Conservation (phyloP, 495 filamentous ascomycete genomes). For the Aspergillus taichungensis region DNA sequence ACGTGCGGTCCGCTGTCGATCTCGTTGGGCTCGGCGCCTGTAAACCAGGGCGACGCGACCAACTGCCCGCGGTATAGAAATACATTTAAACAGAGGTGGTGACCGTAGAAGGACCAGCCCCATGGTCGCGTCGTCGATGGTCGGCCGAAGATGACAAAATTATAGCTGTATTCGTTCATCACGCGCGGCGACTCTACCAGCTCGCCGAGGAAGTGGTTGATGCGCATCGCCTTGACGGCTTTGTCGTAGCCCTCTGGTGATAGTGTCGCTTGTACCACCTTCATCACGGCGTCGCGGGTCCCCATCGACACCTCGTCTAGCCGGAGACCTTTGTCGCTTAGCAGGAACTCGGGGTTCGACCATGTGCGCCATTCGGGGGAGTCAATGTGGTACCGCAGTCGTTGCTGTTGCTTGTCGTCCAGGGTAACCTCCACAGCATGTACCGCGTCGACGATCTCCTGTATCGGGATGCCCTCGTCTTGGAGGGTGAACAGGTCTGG, state of each 20-base stretch:
- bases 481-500: conserved; percentile 48
- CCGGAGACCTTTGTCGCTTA: conserved; percentile 54
- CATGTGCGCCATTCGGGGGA: conserved; percentile 64
- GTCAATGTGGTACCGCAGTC: conserved; percentile 52
- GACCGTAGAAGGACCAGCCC: conserved; percentile 70
- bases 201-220: conserved; percentile 70
- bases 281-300: conserved; percentile 40
- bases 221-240: conserved; percentile 59
- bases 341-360: conserved; percentile 66
- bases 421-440: conserved; percentile 34
- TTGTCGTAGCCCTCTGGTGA: conserved; percentile 65
- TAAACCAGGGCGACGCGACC: conserved; percentile 61
- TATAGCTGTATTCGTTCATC: conserved; percentile 68
- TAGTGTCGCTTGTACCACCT: conserved; percentile 46
- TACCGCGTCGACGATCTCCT: conserved; percentile 42
- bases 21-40: conserved; percentile 66
- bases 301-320: conserved; percentile 46
- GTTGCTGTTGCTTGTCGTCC: conserved; percentile 36
- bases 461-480: conserved; percentile 54
- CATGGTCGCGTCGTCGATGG: conserved; percentile 48
- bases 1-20: conserved; percentile 54
- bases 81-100: conserved; percentile 63
- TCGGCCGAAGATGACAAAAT: conserved; percentile 54
- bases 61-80: conserved; percentile 54
- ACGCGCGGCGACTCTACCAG: conserved; percentile 50